Evolutionary conservation across 768 basidiomycete genomes (phyloP).

Genomic region (Kwoniella shandongensis): DNA sequence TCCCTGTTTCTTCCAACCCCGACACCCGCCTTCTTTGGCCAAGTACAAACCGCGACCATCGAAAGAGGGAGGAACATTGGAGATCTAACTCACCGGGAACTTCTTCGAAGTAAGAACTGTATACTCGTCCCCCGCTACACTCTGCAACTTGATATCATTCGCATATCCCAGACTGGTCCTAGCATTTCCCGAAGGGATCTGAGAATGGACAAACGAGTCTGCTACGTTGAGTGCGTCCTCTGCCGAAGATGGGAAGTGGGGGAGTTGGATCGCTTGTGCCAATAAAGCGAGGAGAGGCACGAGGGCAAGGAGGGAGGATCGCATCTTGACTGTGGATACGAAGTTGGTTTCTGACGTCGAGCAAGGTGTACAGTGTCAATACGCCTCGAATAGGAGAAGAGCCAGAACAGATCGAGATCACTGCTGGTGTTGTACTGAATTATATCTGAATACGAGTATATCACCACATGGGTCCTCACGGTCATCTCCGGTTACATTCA

Average conservation of each 20-base stretch:
- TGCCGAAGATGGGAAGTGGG: conserved; percentile 28
- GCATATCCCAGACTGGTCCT: conserved; percentile 29
- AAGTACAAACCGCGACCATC: too few species aligned
- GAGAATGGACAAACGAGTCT: conserved; percentile 25
- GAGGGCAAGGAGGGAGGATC: neutral
- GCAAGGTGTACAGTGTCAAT: too few species aligned
- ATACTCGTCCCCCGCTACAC: conserved; percentile 37
- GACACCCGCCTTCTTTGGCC: too few species aligned
- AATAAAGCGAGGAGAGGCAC: conserved; percentile 24
- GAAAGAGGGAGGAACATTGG: too few species aligned
- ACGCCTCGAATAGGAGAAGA: too few species aligned
- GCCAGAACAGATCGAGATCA: too few species aligned
- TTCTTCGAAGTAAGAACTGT: conserved; percentile 29
- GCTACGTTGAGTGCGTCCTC: conserved; percentile 35
- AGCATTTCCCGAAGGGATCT: neutral
- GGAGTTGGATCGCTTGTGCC: conserved; percentile 29
- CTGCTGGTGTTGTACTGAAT: too few species aligned
- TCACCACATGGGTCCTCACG: too few species aligned
- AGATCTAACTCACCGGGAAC: conserved; percentile 41
- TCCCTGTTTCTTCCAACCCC: neutral
- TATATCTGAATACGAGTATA: too few species aligned
- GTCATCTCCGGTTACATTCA: too few species aligned
- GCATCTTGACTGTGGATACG: neutral
- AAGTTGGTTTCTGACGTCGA: too few species aligned
- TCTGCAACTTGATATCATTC: conserved; percentile 37